Base-by-base conservation (phyloP, 139 green algal genomes). In the Helicosporidium sp. region DNA sequence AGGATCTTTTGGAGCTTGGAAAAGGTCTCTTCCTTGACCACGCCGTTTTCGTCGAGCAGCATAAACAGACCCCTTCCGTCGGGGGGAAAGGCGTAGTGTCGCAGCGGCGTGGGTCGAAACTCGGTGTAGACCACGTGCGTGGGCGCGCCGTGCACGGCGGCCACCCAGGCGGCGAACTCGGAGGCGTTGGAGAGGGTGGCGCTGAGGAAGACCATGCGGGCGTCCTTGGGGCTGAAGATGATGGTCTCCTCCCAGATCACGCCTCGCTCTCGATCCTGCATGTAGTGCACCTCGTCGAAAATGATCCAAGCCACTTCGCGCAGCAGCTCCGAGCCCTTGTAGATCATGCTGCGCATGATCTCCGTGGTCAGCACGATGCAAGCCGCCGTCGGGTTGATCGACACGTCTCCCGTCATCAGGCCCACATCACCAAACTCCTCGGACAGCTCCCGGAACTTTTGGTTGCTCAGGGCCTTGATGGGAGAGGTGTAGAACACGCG, bases 201-300 rank as follows among this genome's bases (percentile, higher is more conserved):
- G 3, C 46, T 58, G 6, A 68, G 74, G 57, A 98, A 96, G 6
- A 93, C 75, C 70, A 60, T 61, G 36, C 48, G 29, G 1, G 46
- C 39, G 8, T 62, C 64, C 23, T 71, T 59, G 35, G 84, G 73
- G 52, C 93, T 56, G 42, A 95, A 84, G 46, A 95, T 94, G 64
- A 99, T 95, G 37, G 75, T 83, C 66, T 99, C 90, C 70, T 99
- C 90, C 90, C 90, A 99, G 41, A 99, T 89, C 51, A 99, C 90
- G 3, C 90, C 90, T 7, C 90, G 71, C 73, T 99, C 90, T 2
- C 69, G 57, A 70, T 99, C 89, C 54, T 84, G 65, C 61, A 79
- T 74, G 57, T 85, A 87, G 59, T 85, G 78, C 24, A 98, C 76
- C 69, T 99, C 90, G 49, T 99, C 90, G 63, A 94, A 99, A 7